Conservation (phyloP, 306 rosid genomes). For the Trifolium dubium region DNA sequence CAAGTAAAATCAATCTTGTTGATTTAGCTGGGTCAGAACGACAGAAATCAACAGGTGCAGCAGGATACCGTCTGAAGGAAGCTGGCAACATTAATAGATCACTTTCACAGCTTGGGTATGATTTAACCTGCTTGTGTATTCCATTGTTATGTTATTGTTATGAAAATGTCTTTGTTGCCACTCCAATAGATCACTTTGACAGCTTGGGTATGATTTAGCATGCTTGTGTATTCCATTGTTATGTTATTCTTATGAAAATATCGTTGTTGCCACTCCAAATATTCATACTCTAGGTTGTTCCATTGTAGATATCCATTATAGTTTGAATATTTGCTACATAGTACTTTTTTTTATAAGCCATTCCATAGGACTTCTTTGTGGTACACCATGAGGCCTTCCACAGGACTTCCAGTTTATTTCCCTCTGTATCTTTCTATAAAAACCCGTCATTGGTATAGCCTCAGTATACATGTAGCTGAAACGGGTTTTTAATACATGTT, state of each 20-base stretch:
- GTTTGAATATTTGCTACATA: conserved; percentile 1
- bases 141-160: background rate
- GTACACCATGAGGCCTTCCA: background rate
- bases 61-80: conserved; percentile 95
- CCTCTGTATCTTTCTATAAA: background rate
- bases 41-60: conserved; percentile 86
- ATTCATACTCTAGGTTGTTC: background rate
- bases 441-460: background rate
- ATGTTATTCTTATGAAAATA: background rate
- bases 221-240: conserved; percentile 1
- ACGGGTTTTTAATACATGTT: background rate
- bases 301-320: background rate
- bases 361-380: conserved; percentile 5
- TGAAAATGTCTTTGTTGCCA: background rate
- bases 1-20: conserved; percentile 92
- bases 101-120: conserved; percentile 80
- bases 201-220: conserved; percentile 73
- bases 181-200: no score
- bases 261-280: background rate
- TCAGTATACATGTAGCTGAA: background rate
- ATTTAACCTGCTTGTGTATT: conserved; percentile 17
- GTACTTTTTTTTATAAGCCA: background rate
- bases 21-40: conserved; percentile 97
- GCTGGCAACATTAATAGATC: conserved; percentile 84
- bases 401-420: background rate